Percentiles rank a stretch among this genome's conserved stretches.
Evolutionary conservation across 164 flowering plant species (phyloP).

Genomic region (Vitis vinifera): ASM3070453v1 NC_081817.1:17159001-17159500

Average conservation of each 20-base stretch:
- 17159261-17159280: conserved; percentile 10
- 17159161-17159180: conserved; percentile 12
- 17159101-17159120: no score
- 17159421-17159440: background rate
- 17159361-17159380: conserved; percentile 14
- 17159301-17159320: conserved; percentile 7
- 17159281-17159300: conserved; percentile 10
- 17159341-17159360: conserved; percentile 11
- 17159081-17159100: no score
- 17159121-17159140: no score
- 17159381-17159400: no score
- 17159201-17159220: no score
- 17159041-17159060: no score
- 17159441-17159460: conserved; percentile 11
- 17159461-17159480: conserved; percentile 14
- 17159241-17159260: no score
- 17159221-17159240: no score
- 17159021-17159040: no score
- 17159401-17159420: no score
- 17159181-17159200: conserved; percentile 6
- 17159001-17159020: no score
- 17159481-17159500: conserved; percentile 5
- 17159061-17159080: no score
- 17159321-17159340: conserved; percentile 1
- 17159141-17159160: background rate